phyloP scores from a whole-genome alignment of 352 stramenopile genomes.

The Phytophthora pisi region DNA sequence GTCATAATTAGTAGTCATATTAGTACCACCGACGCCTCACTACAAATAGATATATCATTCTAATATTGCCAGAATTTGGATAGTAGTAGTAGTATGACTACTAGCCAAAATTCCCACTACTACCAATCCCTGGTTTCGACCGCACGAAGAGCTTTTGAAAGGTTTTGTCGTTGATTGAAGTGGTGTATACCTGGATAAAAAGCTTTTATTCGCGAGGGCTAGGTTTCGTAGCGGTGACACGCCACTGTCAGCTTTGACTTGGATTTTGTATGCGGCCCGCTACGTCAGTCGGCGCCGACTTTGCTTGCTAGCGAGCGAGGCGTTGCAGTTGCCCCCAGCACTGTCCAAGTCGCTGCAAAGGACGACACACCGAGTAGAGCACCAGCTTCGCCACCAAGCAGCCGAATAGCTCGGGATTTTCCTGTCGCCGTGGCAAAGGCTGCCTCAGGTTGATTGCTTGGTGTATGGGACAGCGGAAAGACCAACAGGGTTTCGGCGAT shows the following conservation, averaged over 20 bases:
- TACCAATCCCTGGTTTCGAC: no score
- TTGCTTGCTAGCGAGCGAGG: constrained; percentile 17
- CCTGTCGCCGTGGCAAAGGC: background rate
- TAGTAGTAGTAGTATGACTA: no score
- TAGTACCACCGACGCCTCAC: no score
- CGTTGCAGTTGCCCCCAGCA: constrained; percentile 13
- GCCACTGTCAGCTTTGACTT: constrained; percentile 12
- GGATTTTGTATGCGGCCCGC: constrained; percentile 9
- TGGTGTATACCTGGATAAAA: background rate
- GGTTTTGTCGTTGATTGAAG: background rate
- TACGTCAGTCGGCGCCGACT: constrained; percentile 2
- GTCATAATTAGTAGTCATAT: no score
- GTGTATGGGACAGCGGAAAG: constrained; percentile 3
- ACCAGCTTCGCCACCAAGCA: constrained; percentile 4
- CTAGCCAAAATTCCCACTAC: no score
- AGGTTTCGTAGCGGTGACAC: constrained; percentile 13
- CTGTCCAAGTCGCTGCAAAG: constrained; percentile 23
- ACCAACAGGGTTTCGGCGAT: constrained; percentile 4
- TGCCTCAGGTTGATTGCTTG: constrained; percentile 17
- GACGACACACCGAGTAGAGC: constrained; percentile 10
- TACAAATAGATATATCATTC: no score
- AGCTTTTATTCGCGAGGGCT: background rate
- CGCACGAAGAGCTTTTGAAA: no score
- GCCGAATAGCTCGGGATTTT: constrained; percentile 26
- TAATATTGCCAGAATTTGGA: no score